Evolutionary conservation across 2,329 filamentous ascomycete species (phyloP), one percentile per base, ranked within the genome.

Genomic region (Thelonectria rubi): DNA sequence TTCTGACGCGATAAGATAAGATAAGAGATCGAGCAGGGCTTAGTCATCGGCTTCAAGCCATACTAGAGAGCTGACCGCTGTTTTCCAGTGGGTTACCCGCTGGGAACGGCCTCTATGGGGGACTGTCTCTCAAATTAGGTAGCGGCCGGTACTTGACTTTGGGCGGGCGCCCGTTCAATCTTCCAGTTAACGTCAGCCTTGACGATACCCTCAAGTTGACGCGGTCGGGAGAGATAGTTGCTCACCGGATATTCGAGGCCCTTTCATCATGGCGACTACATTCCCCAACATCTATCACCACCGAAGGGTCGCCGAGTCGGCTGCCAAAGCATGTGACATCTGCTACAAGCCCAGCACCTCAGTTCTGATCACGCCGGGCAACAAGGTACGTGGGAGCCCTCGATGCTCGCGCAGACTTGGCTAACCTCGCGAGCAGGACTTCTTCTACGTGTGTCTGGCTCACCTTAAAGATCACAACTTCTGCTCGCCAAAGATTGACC

Each of bases 321-420:
- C 90, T 1, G 86, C 92, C 12, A 97, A 92, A 78, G 84, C 92
- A 51, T 99, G 95, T 78, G 91, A 93, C 77, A 88, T 98, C 65
- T 98, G 95, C 83, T 96, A 90, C 82, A 97, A 95, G 78, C 91
- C 91, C 9, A 93, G 90, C 61, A 88, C 89, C 7, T 96, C 90
- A 67, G 94, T 98, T 17, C 82, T 99, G 56, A 92, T 97, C 69
- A 96, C 93, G 9, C 87, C 91, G 0, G 93, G 96, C 72, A 94
- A 92, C 72, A 95, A 94, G 87, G 94, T 95, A 72, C 65, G 69
- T 50, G 45, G 17, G 34, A 54, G 24, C 34, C 48, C 45, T 42
- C n/a, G n/a, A n/a, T 53, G 26, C 18, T 12, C 17, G 20, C 34
- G 61, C 39, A 34, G 53, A 48, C 50, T 10, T 55, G 11, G 32